Percentiles rank a stretch among this genome's conserved stretches.
Evolutionary conservation across 352 stramenopile genomes (phyloP).

Genomic region (Nothophytophthora sp.): DNA sequence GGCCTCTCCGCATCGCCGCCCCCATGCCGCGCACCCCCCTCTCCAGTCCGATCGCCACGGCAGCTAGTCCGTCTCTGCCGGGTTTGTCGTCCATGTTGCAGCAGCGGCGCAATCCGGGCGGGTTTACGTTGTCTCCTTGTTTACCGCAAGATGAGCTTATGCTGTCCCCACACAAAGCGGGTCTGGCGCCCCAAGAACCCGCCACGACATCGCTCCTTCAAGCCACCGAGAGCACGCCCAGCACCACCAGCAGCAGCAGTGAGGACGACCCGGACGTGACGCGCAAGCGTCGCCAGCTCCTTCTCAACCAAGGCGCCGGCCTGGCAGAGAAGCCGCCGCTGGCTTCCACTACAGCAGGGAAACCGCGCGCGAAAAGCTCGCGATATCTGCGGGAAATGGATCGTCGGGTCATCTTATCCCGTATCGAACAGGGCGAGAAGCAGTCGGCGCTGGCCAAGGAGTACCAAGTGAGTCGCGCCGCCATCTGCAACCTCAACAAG

Average conservation of each 20-base stretch:
- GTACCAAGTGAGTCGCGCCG: constrained; percentile 59
- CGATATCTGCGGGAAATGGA: constrained; percentile 69
- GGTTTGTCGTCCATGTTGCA: constrained; percentile 25
- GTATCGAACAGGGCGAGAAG: constrained; percentile 59
- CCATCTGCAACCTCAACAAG: constrained; percentile 71
- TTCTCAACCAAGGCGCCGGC: neutral
- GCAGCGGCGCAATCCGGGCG: constrained; percentile 7
- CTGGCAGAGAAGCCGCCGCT: constrained; percentile 2
- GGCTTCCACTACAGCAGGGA: too few species aligned
- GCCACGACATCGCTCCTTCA: too few species aligned
- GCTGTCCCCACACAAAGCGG: constrained; percentile 9
- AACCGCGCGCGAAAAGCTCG: constrained; percentile 41
- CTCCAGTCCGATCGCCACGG: too few species aligned
- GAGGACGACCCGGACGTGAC: neutral
- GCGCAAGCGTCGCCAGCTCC: neutral
- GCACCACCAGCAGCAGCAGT: constrained; percentile 16
- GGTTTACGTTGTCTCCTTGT: constrained; percentile 16
- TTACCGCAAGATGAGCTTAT: constrained; percentile 13
- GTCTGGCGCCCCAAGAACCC: too few species aligned
- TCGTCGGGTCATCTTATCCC: constrained; percentile 48
- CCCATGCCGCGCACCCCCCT: too few species aligned
- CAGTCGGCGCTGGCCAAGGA: constrained; percentile 66
- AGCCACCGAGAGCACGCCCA: too few species aligned
- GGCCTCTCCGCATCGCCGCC: too few species aligned
- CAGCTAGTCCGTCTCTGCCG: constrained; percentile 19